phyloP scores from a whole-genome alignment of 306 rosid species.

The Casuarina cunninghamiana region DNA sequence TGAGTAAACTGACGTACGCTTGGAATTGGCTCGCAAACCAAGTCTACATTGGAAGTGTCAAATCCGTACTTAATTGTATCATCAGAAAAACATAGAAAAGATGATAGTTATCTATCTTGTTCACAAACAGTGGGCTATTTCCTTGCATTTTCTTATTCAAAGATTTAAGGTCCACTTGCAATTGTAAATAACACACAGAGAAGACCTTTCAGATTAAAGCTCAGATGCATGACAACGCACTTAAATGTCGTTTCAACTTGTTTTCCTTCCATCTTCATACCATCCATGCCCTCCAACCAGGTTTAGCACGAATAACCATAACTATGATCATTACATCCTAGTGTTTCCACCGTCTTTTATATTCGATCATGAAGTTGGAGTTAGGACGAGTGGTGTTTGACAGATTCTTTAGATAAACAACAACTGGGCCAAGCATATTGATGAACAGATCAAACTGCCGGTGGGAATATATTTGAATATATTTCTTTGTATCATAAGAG shows the following conservation, averaged over 20 bases:
- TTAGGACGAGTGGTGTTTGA: constrained; percentile 23
- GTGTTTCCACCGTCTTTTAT: not conserved
- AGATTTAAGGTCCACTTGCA: constrained; percentile 2
- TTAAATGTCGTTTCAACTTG: not conserved
- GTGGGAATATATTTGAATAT: constrained; percentile 15
- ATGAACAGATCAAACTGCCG: constrained; percentile 1
- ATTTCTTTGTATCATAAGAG: constrained; percentile 2
- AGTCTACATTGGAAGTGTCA: no score
- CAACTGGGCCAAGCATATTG: constrained; percentile 14
- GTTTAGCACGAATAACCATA: not conserved
- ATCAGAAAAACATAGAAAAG: no score
- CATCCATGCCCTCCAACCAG: not conserved
- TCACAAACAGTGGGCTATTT: not conserved
- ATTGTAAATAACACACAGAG: not conserved
- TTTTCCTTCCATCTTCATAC: not conserved
- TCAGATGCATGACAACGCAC: no score
- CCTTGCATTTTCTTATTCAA: not conserved
- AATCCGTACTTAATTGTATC: no score
- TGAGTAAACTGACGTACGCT: no score
- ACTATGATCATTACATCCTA: not conserved
- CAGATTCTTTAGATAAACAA: constrained; percentile 2
- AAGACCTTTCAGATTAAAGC: not conserved
- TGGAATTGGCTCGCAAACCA: no score
- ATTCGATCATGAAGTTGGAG: constrained; percentile 14
- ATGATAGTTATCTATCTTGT: not conserved